Evolutionary conservation across 345 rosid species (phyloP).

Genomic region (Stellera chamaejasme): DNA sequence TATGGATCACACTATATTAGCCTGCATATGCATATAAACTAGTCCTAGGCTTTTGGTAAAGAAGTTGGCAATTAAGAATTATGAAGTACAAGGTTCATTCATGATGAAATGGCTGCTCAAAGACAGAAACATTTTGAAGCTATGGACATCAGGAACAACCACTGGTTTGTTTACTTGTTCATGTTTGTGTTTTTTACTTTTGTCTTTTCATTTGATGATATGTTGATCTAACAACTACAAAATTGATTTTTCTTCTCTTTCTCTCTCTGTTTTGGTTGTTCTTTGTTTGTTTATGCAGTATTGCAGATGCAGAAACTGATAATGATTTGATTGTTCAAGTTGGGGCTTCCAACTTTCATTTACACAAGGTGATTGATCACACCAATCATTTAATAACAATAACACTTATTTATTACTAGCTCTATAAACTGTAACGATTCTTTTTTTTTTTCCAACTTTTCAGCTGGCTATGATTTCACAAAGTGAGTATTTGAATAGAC

Average conservation of each 20-base stretch:
- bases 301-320: constrained; percentile 22
- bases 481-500: constrained; percentile 43
- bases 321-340: constrained; percentile 41
- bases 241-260: neutral
- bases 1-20: too few relatives aligned
- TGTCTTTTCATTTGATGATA: neutral
- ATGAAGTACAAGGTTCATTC: constrained; percentile 16
- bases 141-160: constrained; percentile 29
- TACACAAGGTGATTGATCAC: constrained; percentile 37
- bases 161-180: constrained; percentile 22
- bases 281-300: constrained; percentile 25
- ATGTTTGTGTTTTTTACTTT: too few relatives aligned
- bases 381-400: too few relatives aligned
- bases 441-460: constrained; percentile 17
- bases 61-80: constrained; percentile 1
- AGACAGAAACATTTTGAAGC: constrained; percentile 9
- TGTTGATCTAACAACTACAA: neutral
- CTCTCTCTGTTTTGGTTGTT: neutral
- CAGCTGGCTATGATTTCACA: constrained; percentile 51
- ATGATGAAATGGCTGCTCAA: constrained; percentile 8
- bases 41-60: too few relatives aligned
- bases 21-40: too few relatives aligned
- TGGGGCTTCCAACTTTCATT: constrained; percentile 41
- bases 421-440: neutral
- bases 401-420: neutral